Conservation (phyloP, 2,329 filamentous ascomycete species). For the Thelonectria rubi region DNA sequence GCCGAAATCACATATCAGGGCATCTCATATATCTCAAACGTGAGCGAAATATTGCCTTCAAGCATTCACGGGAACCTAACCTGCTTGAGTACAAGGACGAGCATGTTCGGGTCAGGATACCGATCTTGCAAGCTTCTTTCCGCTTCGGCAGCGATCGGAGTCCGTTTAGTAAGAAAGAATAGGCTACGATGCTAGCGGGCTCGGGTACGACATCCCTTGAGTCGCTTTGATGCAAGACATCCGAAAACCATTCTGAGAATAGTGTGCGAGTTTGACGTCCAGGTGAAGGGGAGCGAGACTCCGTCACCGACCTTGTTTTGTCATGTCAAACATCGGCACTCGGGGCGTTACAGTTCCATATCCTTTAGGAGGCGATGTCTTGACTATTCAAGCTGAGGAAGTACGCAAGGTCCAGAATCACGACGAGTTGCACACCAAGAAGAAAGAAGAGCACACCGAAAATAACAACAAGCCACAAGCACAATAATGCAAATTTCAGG, state of each 20-base stretch:
- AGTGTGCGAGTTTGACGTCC: background rate
- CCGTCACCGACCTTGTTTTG: too few species aligned
- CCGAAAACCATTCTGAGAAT: slow-evolving; percentile 1
- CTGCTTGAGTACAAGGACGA: background rate
- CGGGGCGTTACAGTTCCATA: too few species aligned
- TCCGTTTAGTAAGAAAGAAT: background rate
- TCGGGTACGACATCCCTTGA: slow-evolving; percentile 8
- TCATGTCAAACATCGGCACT: too few species aligned
- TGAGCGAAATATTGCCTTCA: background rate
- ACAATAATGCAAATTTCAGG: background rate
- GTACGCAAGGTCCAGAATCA: too few species aligned
- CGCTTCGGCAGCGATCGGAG: slow-evolving; percentile 1
- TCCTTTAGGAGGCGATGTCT: too few species aligned
- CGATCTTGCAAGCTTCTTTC: background rate
- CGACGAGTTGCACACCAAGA: too few species aligned
- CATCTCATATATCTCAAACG: background rate
- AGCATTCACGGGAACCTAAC: too few species aligned
- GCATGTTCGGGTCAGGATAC: slow-evolving; percentile 6
- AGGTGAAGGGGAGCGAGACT: background rate
- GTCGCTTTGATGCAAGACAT: slow-evolving; percentile 1
- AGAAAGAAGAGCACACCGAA: too few species aligned
- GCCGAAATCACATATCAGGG: slow-evolving; percentile 6
- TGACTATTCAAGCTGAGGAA: background rate
- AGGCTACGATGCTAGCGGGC: background rate
- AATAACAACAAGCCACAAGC: background rate